These are phyloP conservation scores for Trichoderma breve DNA, from an alignment of 2,329 filamentous ascomycete species.

Conservation along the genomic window DNA sequence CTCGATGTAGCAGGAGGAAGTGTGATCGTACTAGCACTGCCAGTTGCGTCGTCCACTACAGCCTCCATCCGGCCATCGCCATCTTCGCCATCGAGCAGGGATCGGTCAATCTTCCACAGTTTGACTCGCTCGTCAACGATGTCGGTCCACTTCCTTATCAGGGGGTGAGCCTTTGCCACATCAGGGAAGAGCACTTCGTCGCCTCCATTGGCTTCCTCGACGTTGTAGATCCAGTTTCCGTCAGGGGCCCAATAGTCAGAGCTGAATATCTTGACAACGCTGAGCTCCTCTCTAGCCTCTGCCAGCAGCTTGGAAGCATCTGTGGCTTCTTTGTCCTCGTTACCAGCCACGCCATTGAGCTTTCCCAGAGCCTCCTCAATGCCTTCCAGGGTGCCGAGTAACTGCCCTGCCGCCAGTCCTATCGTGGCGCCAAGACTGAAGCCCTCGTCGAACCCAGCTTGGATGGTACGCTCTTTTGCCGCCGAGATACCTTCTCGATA, in stretches of 20 bases:
- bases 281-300: slow-evolving; percentile 58
- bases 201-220: slow-evolving; percentile 39
- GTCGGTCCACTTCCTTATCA: slow-evolving; percentile 61
- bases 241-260: slow-evolving; percentile 65
- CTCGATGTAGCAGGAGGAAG: slow-evolving; percentile 27
- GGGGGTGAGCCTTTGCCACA: slow-evolving; percentile 66
- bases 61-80: slow-evolving; percentile 11
- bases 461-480: slow-evolving; percentile 74
- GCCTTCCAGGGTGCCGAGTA: slow-evolving; percentile 76
- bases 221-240: slow-evolving; percentile 67
- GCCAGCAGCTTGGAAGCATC: slow-evolving; percentile 37
- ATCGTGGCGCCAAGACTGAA: slow-evolving; percentile 81
- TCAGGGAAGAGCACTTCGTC: slow-evolving; percentile 55
- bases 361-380: slow-evolving; percentile 50
- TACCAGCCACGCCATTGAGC: slow-evolving; percentile 15
- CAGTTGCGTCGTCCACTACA: slow-evolving; percentile 4
- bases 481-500: slow-evolving; percentile 83
- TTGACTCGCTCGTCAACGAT: slow-evolving; percentile 33
- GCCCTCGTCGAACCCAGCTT: slow-evolving; percentile 88
- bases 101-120: slow-evolving; percentile 36
- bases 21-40: background rate
- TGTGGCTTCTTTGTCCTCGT: slow-evolving; percentile 25
- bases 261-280: slow-evolving; percentile 61
- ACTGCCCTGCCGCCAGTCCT: slow-evolving; percentile 68
- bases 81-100: slow-evolving; percentile 35